Conservation (phyloP, 805 yeast species). For the Hanseniaspora pseudoguilliermondii region DNA sequence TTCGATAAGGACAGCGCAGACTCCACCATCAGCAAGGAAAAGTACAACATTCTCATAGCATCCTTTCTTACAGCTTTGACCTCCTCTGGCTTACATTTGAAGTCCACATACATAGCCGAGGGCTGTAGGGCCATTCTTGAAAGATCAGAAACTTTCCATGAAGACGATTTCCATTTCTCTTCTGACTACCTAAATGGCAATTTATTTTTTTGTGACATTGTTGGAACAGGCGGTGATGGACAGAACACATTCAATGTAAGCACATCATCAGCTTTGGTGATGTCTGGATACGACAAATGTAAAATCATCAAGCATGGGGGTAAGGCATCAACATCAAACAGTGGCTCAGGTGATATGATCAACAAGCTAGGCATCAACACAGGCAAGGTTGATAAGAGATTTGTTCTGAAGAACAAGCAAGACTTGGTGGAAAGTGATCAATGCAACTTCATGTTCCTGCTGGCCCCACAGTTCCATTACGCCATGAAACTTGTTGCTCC, state of each 20-base stretch:
- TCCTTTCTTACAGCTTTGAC: slow-evolving; percentile 69
- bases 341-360: slow-evolving; percentile 89
- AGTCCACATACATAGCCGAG: slow-evolving; percentile 69
- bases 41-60: not conserved
- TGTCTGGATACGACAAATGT: slow-evolving; percentile 66
- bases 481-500: slow-evolving; percentile 77
- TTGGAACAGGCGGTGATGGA: slow-evolving; percentile 98
- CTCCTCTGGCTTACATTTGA: slow-evolving; percentile 61
- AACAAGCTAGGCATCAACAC: slow-evolving; percentile 72
- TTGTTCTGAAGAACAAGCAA: slow-evolving; percentile 38
- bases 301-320: slow-evolving; percentile 93
- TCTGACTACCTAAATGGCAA: not conserved
- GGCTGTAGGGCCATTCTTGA: slow-evolving; percentile 68
- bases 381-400: slow-evolving; percentile 44
- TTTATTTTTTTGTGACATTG: slow-evolving; percentile 48
- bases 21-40: not conserved
- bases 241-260: slow-evolving; percentile 94
- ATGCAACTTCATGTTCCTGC: slow-evolving; percentile 47
- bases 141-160: slow-evolving; percentile 45
- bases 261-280: slow-evolving; percentile 87
- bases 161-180: slow-evolving; percentile 29
- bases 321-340: slow-evolving; percentile 81
- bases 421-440: slow-evolving; percentile 37
- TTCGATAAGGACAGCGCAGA: slow-evolving; percentile 20
- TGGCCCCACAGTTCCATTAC: slow-evolving; percentile 90